Evolutionary conservation across 148 eudicot species (phyloP).

Genomic region (Persicaria maculosa): DNA sequence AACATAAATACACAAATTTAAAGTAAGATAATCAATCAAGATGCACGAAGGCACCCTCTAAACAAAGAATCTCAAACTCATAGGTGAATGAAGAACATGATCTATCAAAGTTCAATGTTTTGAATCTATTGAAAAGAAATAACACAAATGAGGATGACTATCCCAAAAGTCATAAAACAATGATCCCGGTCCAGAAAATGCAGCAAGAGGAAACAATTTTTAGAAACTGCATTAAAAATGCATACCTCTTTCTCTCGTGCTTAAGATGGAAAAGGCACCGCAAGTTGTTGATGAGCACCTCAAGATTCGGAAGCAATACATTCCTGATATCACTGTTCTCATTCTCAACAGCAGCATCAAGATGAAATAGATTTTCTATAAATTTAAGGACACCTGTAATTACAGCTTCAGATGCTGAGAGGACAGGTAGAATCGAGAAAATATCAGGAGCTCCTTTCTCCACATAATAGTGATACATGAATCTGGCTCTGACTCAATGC

Average conservation of each 20-base stretch:
- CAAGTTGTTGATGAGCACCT: conserved; percentile 51
- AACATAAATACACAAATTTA: no score
- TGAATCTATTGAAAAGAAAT: not conserved
- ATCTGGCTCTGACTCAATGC: conserved; percentile 82
- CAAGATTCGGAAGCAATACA: conserved; percentile 47
- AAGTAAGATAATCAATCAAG: no score
- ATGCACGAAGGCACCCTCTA: no score
- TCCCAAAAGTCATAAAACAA: not conserved
- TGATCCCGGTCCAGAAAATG: not conserved
- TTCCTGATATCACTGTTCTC: conserved; percentile 29
- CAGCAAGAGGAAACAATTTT: not conserved
- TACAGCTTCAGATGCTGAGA: conserved; percentile 71
- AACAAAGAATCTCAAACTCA: no score
- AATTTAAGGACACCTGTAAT: conserved; percentile 47
- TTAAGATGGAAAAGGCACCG: conserved; percentile 38
- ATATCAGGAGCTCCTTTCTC: conserved; percentile 57
- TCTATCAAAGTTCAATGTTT: no score
- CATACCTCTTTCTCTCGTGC: conserved; percentile 51
- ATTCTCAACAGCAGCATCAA: conserved; percentile 41
- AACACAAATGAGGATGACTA: not conserved
- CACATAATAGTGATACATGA: conserved; percentile 50
- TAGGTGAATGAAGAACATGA: no score
- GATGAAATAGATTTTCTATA: conserved; percentile 62
- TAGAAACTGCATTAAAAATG: not conserved
- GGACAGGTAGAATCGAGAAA: conserved; percentile 56